Evolutionary conservation across 805 yeast genomes (phyloP), one percentile per base, ranked within the genome.

Genomic region (Candida michaelii): DNA sequence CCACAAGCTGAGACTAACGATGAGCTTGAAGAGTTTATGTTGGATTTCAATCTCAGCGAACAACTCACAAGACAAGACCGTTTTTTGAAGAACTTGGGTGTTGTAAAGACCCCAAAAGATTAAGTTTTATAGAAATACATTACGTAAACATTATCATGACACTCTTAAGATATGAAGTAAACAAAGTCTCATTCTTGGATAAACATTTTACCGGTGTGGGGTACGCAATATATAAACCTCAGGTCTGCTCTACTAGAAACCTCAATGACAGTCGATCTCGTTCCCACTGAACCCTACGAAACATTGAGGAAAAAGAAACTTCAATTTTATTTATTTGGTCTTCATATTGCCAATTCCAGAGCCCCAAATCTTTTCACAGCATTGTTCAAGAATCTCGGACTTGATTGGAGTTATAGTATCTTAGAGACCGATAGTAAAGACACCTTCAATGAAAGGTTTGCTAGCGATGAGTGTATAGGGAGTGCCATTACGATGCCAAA

Each of bases 401-500:
- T 62, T 18, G 39, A 47, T 16, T 61, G 62, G 55, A 47, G 30
- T 24, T 63, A 62, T 41, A 53, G 50, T 42, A 37, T 51, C 12
- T 46, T 47, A 18, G 64, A 62, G 30, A 55, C 60, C 18, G 46
- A 46, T 13, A 34, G 40, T 30, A 41, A 38, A 11, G 56, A 62
- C 30, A 46, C 52, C 15, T 58, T 61, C 36, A 48, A 52, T 36
- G 30, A 49, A 24, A 36, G 32, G 15, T 40, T 53, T 11, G 19
- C 35, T 2, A 25, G 31, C 2, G 44, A 48, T 2, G 30, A 45
- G 5, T 40, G 51, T 31, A 52, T 59, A 19, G 66, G 63, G 5
- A 50, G 61, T 18, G 68, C 64, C 2, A 57, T 62, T n/a, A 62
- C 68, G 7, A 58, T 62, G 62, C 68, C 66, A 2, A 55, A 63